phyloP scores from a whole-genome alignment of 1,284 basidiomycete genomes.

The Phlebopus sp. region DNA sequence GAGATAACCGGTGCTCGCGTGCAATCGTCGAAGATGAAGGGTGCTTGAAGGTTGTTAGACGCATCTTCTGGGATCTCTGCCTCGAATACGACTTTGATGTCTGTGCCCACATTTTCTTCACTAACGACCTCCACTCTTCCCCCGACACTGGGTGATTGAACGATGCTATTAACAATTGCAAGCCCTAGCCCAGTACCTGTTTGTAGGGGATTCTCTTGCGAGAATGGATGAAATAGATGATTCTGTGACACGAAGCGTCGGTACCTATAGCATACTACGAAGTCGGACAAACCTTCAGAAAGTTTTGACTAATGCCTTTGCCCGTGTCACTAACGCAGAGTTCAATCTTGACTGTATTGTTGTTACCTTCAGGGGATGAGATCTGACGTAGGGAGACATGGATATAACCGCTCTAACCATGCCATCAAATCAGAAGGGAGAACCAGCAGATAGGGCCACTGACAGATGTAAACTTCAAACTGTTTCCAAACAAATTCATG shows the following conservation, averaged over 20 bases:
- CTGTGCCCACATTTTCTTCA: constrained; percentile 88
- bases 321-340: constrained; percentile 89
- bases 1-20: constrained; percentile 55
- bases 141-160: constrained; percentile 81
- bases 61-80: constrained; percentile 61
- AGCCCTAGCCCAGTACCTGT: constrained; percentile 95
- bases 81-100: constrained; percentile 85
- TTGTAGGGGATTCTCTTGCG: constrained; percentile 89
- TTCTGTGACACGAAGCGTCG: constrained; percentile 49
- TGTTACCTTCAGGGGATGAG: constrained; percentile 49
- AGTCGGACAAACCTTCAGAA: constrained; percentile 61
- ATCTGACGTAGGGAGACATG: constrained; percentile 83
- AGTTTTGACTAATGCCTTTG: constrained; percentile 88
- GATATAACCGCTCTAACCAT: constrained; percentile 78
- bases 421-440: constrained; percentile 11
- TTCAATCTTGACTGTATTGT: constrained; percentile 73
- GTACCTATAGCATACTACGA: constrained; percentile 4
- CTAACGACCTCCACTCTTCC: constrained; percentile 90
- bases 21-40: constrained; percentile 47
- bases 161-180: constrained; percentile 93
- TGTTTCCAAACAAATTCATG: constrained; percentile 96
- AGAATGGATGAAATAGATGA: constrained; percentile 96
- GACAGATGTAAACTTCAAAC: constrained; percentile 87
- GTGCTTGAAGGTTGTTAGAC: constrained; percentile 38
- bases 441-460: constrained; percentile 14